Evolutionary conservation across 2,329 filamentous ascomycete genomes (phyloP).

Genomic region (Eurotiales sp.): DNA sequence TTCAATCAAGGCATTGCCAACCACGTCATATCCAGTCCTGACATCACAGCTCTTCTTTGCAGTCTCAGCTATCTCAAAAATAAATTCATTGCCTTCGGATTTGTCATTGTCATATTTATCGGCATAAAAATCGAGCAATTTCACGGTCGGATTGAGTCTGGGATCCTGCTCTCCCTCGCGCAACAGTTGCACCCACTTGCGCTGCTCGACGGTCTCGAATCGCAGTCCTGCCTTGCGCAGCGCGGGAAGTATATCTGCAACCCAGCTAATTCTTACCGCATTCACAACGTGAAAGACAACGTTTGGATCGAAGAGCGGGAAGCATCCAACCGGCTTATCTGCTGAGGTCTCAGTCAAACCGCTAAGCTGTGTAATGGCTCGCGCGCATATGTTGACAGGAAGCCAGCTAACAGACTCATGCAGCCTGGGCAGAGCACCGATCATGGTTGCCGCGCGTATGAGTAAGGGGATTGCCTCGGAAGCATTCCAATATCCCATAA

Average conservation of each 20-base stretch:
- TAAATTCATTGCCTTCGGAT: background rate
- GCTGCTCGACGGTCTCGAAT: background rate
- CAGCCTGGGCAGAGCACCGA: background rate
- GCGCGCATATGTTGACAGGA: background rate
- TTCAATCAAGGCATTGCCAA: background rate
- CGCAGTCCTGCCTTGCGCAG: background rate
- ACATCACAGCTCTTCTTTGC: background rate
- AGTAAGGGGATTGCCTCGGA: background rate
- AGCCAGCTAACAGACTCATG: background rate
- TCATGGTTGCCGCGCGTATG: background rate
- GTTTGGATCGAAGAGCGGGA: background rate
- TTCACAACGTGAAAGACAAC: background rate
- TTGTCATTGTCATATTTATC: background rate
- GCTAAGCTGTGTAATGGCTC: background rate
- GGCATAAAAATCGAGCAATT: background rate
- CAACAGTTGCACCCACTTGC: background rate
- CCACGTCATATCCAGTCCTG: background rate
- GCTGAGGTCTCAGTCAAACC: background rate
- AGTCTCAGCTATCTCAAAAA: background rate
- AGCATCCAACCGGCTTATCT: background rate
- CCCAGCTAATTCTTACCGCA: background rate
- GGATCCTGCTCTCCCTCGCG: background rate
- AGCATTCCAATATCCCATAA: conserved; percentile 51
- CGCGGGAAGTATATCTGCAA: background rate
- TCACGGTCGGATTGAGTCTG: background rate